These are phyloP conservation scores for Scytalidium lignicola DNA, from an alignment of 2,329 filamentous ascomycete species.

Conservation along the genomic window DNA sequence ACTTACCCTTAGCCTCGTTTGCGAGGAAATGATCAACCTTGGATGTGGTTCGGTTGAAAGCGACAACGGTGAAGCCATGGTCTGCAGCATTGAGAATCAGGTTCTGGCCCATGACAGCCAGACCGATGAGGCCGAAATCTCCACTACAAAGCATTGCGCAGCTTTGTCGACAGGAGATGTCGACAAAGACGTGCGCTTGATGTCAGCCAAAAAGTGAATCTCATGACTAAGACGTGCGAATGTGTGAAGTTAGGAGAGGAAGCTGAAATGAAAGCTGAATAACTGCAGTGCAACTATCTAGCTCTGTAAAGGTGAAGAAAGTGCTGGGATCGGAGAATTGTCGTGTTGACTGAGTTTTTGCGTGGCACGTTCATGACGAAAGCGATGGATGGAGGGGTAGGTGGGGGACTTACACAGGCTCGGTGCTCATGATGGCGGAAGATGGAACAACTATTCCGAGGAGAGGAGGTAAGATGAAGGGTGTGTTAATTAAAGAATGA, in stretches of 20 bases:
- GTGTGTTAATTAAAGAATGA: not conserved
- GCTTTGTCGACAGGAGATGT: constrained; percentile 40
- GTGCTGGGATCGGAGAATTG: no score
- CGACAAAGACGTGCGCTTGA: not conserved
- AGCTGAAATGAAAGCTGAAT: no score
- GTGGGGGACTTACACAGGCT: not conserved
- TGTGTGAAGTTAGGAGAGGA: no score
- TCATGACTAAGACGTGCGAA: no score
- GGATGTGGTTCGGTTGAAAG: constrained; percentile 96
- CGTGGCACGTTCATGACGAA: not conserved
- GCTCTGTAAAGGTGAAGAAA: no score
- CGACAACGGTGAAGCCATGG: constrained; percentile 92
- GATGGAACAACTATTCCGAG: no score
- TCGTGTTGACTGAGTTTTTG: no score
- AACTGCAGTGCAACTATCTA: no score
- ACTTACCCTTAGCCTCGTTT: constrained; percentile 77
- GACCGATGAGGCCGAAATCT: constrained; percentile 88
- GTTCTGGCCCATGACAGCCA: constrained; percentile 89
- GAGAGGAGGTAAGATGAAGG: no score
- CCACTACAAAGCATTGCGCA: constrained; percentile 31
- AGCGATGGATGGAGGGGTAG: not conserved
- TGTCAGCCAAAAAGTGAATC: not conserved
- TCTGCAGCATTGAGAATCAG: constrained; percentile 86
- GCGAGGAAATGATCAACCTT: constrained; percentile 95
- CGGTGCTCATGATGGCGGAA: not conserved